Conservation (phyloP, 164 flowering plant species). For the Cinnamomum chago region DNA sequence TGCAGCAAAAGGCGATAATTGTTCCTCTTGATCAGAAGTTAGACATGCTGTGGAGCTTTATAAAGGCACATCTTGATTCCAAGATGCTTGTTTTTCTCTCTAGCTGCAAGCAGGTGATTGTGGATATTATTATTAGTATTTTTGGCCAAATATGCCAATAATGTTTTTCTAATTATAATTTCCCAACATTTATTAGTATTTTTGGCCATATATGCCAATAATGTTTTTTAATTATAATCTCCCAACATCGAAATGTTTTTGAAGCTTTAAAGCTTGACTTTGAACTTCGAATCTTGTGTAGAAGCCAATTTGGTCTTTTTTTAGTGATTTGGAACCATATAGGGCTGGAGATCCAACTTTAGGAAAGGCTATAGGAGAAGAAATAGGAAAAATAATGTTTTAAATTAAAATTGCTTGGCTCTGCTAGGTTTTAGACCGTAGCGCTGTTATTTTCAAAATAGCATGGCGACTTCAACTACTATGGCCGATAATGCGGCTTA, state of each 20-base stretch:
- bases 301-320: not conserved
- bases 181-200: not conserved
- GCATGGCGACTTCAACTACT: no score
- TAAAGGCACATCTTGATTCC: conserved; percentile 77
- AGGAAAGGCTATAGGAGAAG: not conserved
- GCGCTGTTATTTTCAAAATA: no score
- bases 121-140: not conserved
- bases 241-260: not conserved
- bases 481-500: no score
- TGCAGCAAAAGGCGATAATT: conserved; percentile 70
- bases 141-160: not conserved
- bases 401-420: not conserved
- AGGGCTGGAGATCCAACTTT: not conserved
- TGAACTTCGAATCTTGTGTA: no score
- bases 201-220: no score
- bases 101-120: conserved; percentile 77
- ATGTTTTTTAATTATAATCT: no score
- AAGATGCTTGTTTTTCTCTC: conserved; percentile 87
- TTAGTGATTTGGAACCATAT: not conserved
- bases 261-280: not conserved
- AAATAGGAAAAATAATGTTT: not conserved
- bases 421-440: not conserved
- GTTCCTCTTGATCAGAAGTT: conserved; percentile 83
- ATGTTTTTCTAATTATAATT: no score
- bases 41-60: conserved; percentile 91